These are phyloP conservation scores for Fusarium piperis DNA, from an alignment of 2,329 filamentous ascomycete genomes.

Conservation along the genomic window DNA sequence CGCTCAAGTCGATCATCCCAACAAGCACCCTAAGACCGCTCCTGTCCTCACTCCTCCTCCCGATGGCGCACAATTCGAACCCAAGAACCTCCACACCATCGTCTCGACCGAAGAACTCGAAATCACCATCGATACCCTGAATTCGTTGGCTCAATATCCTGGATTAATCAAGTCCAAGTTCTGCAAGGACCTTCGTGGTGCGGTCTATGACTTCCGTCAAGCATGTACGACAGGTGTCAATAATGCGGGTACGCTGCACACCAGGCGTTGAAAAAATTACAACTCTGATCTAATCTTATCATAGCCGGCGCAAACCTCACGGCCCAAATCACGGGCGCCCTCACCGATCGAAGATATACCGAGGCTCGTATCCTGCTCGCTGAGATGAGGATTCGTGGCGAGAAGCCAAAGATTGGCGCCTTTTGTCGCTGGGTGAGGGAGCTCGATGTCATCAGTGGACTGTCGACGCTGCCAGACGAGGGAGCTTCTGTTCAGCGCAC, in stretches of 20 bases:
- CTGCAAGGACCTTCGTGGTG: conserved; percentile 72
- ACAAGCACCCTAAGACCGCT: conserved; percentile 52
- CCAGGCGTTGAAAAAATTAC: not conserved
- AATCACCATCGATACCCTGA: conserved; percentile 72
- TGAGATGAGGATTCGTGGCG: conserved; percentile 74
- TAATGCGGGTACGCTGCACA: conserved; percentile 54
- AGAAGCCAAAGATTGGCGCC: conserved; percentile 73
- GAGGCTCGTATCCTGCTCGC: conserved; percentile 73
- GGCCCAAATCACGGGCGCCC: conserved; percentile 70
- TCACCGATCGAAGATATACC: conserved; percentile 71
- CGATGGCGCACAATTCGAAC: conserved; percentile 50
- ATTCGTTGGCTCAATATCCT: conserved; percentile 66
- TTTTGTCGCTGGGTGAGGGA: conserved; percentile 78
- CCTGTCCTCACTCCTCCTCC: conserved; percentile 48
- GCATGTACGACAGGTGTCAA: conserved; percentile 74
- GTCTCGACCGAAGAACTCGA: conserved; percentile 74
- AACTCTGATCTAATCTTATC: conserved; percentile 9
- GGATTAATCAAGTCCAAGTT: conserved; percentile 73
- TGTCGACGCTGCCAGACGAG: conserved; percentile 64
- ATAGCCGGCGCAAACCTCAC: conserved; percentile 70
- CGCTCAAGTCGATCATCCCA: conserved; percentile 46
- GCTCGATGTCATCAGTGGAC: conserved; percentile 73
- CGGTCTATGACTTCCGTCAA: conserved; percentile 75
- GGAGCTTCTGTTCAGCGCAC: conserved; percentile 51
- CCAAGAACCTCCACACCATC: conserved; percentile 62